These are phyloP conservation scores for Haplosporangium sp. DNA, from an alignment of 371 early-diverging fungal species.

Conservation along the genomic window DNA sequence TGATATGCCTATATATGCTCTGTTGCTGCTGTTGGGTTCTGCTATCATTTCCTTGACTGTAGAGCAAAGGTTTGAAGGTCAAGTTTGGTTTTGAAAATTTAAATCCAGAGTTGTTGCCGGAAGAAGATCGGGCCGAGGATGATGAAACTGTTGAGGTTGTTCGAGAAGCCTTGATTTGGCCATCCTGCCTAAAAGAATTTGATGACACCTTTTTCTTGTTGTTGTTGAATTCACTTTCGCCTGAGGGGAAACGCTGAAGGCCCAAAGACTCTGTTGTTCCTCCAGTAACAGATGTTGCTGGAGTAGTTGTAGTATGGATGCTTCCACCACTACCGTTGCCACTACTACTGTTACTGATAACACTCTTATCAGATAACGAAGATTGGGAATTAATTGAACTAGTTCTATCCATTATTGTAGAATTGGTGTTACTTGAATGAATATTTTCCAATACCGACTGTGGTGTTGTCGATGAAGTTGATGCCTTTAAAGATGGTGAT, in stretches of 20 bases:
- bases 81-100: slow-evolving; percentile 49
- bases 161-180: slow-evolving; percentile 22
- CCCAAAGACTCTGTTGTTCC: slow-evolving; percentile 35
- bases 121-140: slow-evolving; percentile 55
- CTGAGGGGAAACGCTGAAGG: slow-evolving; percentile 51
- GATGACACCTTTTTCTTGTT: slow-evolving; percentile 7
- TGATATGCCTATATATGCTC: slow-evolving; percentile 22
- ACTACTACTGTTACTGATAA: slow-evolving; percentile 24
- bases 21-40: slow-evolving; percentile 42
- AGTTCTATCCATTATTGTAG: background rate
- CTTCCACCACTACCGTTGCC: slow-evolving; percentile 24
- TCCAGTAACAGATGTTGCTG: slow-evolving; percentile 13
- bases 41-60: slow-evolving; percentile 41
- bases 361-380: slow-evolving; percentile 35
- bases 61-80: slow-evolving; percentile 48
- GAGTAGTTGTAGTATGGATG: slow-evolving; percentile 17
- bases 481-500: background rate
- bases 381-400: slow-evolving; percentile 41
- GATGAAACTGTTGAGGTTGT: slow-evolving; percentile 37
- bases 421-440: background rate
- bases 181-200: slow-evolving; percentile 6
- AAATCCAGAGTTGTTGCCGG: slow-evolving; percentile 44
- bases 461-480: slow-evolving; percentile 4
- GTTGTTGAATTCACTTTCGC: slow-evolving; percentile 43
- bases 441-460: background rate